Evolutionary conservation across 202 grass and related monocot genomes (phyloP).

Genomic region (Carex arenaria): DNA sequence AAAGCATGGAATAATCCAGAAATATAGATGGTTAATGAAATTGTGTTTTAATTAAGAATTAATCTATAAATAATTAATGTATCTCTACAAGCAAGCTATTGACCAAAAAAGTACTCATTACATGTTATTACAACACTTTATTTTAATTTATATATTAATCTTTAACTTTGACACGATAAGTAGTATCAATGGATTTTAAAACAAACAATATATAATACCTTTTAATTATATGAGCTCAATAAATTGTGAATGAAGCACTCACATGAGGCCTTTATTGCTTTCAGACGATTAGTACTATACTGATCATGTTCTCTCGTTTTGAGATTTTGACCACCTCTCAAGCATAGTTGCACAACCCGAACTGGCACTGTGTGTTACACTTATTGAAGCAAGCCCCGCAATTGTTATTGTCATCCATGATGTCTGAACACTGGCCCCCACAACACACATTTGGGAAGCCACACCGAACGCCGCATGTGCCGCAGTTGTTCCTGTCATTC

Average conservation of each 20-base stretch:
- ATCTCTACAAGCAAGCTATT: constrained; percentile 22
- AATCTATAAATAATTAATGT: constrained; percentile 8
- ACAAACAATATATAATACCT: constrained; percentile 6
- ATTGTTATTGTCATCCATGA: neutral
- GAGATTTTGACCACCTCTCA: neutral
- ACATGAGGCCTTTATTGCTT: constrained; percentile 24
- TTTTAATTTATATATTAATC: constrained; percentile 8
- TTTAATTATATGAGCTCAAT: neutral
- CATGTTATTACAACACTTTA: constrained; percentile 26
- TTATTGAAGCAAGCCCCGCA: constrained; percentile 25
- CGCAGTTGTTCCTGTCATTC: constrained; percentile 16
- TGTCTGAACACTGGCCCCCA: neutral
- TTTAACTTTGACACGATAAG: neutral
- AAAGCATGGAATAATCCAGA: neutral
- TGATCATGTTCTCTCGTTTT: neutral
- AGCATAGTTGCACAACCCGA: constrained; percentile 32
- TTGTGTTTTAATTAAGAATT: neutral
- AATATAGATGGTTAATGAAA: neutral
- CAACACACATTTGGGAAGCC: neutral
- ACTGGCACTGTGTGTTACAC: constrained; percentile 15
- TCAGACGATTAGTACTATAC: neutral
- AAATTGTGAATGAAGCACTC: constrained; percentile 31
- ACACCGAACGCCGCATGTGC: neutral
- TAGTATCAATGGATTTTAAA: constrained; percentile 1
- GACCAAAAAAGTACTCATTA: constrained; percentile 16